Percentiles rank a stretch among this genome's conserved stretches.
These are phyloP conservation scores for Hyphopichia wangnamkhiaoensis DNA, from an alignment of 1,139 yeast genomes.

Conservation along the genomic window DNA sequence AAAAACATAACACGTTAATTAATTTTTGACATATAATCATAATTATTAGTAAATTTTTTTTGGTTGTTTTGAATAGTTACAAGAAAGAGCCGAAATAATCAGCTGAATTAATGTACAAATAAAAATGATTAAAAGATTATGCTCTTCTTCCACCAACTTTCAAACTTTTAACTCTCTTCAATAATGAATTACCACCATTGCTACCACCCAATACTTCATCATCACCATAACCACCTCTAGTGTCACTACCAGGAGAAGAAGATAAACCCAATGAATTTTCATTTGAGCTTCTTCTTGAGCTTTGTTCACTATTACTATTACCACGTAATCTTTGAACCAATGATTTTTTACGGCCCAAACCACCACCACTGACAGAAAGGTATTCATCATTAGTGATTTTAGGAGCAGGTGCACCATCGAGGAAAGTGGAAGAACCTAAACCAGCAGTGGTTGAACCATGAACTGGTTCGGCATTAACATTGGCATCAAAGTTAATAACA, in stretches of 20 bases:
- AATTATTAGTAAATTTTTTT: no score
- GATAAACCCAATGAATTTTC: conserved; percentile 17
- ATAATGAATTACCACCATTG: conserved; percentile 46
- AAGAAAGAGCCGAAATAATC: neutral
- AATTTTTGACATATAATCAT: no score
- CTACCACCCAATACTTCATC: conserved; percentile 33
- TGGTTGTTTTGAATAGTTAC: neutral
- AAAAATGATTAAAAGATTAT: neutral
- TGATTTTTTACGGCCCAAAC: conserved; percentile 72
- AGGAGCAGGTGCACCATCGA: conserved; percentile 97
- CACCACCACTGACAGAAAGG: conserved; percentile 30
- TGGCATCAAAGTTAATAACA: conserved; percentile 71
- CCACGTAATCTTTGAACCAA: conserved; percentile 65
- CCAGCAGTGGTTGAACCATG: conserved; percentile 89
- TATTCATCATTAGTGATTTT: conserved; percentile 31
- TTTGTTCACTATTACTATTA: conserved; percentile 38
- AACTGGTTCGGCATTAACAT: conserved; percentile 65
- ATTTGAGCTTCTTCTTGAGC: conserved; percentile 35
- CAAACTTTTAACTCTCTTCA: conserved; percentile 85
- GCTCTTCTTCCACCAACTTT: conserved; percentile 56
- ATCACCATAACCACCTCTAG: conserved; percentile 13
- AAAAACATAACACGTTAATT: no score
- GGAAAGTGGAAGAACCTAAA: conserved; percentile 85
- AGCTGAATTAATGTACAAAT: neutral
- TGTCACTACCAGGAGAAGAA: conserved; percentile 4